These are phyloP conservation scores for Xylaria curta DNA, from an alignment of 495 filamentous ascomycete species.

Conservation along the genomic window DNA sequence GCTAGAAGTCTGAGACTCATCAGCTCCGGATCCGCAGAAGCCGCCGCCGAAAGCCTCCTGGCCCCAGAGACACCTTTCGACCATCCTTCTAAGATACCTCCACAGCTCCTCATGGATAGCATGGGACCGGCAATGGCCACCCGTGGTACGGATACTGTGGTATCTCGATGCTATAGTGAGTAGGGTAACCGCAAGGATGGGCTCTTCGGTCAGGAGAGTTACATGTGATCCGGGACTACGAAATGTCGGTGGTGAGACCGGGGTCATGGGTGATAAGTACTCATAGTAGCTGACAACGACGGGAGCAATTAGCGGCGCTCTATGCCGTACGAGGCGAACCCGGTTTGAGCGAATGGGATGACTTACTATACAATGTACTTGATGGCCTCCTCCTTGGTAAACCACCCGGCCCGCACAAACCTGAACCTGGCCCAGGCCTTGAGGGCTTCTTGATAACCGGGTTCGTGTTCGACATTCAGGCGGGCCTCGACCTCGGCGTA, in stretches of 20 bases:
- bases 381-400: slow-evolving; percentile 90
- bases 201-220: slow-evolving; percentile 83
- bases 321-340: neutral
- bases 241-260: slow-evolving; percentile 86
- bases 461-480: slow-evolving; percentile 47
- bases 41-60: slow-evolving; percentile 92
- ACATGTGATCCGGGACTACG: slow-evolving; percentile 74
- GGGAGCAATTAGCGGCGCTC: slow-evolving; percentile 28
- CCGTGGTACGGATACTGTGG: slow-evolving; percentile 76
- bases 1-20: slow-evolving; percentile 67
- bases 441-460: slow-evolving; percentile 70
- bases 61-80: slow-evolving; percentile 92
- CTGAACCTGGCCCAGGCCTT: slow-evolving; percentile 88
- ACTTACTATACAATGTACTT: slow-evolving; percentile 88
- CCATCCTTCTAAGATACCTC: slow-evolving; percentile 91
- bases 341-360: neutral
- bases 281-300: slow-evolving; percentile 74
- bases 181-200: slow-evolving; percentile 87
- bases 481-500: slow-evolving; percentile 46
- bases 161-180: slow-evolving; percentile 91
- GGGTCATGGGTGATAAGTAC: slow-evolving; percentile 87
- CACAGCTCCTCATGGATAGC: slow-evolving; percentile 96
- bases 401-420: slow-evolving; percentile 95
- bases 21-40: slow-evolving; percentile 77
- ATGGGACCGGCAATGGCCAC: slow-evolving; percentile 80